A percentile compares a stretch with the other conserved stretches of the same genome.
Evolutionary conservation across 108 stramenopile genomes (phyloP).

Genomic region (Pseudonitzschia multiseries): DNA sequence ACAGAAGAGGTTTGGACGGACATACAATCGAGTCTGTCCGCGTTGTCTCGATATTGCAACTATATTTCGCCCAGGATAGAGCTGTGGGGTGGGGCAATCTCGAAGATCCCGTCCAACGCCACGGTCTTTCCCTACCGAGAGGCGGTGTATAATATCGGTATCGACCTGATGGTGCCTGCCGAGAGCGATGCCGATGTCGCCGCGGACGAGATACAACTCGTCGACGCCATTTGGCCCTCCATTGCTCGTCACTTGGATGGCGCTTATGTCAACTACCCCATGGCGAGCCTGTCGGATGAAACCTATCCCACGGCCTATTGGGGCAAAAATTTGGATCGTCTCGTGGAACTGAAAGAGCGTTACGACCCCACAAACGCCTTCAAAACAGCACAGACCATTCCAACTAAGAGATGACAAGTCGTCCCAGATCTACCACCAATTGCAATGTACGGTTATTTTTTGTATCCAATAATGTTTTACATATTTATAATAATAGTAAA

Average conservation of each 20-base stretch:
- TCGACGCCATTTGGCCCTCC: slow-evolving; percentile 29
- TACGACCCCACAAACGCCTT: slow-evolving; percentile 29
- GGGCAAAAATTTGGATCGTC: slow-evolving; percentile 28
- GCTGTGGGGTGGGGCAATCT: slow-evolving; percentile 41
- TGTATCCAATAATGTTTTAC: neutral
- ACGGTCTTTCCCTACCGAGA: slow-evolving; percentile 35
- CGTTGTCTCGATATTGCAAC: slow-evolving; percentile 3
- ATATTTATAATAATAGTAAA: neutral
- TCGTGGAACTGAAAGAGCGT: slow-evolving; percentile 19
- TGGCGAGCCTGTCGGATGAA: slow-evolving; percentile 23
- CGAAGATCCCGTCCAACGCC: slow-evolving; percentile 18
- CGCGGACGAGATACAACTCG: slow-evolving; percentile 17
- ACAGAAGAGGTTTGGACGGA: slow-evolving; percentile 23
- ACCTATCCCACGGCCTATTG: slow-evolving; percentile 33
- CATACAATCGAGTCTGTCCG: slow-evolving; percentile 17
- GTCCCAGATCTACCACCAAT: neutral
- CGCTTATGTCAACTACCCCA: slow-evolving; percentile 31
- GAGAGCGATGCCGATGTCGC: slow-evolving; percentile 10
- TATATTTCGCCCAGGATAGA: slow-evolving; percentile 17
- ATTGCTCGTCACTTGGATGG: slow-evolving; percentile 31
- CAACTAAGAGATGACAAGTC: neutral
- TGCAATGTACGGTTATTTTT: too few species aligned
- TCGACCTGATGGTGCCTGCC: slow-evolving; percentile 23
- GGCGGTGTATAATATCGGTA: slow-evolving; percentile 31
- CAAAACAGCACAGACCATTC: slow-evolving; percentile 19